A percentile compares a stretch with the other conserved stretches of the same genome.
Conservation (phyloP, 495 filamentous ascomycete species). For the Penicillium riverlandense region DNA sequence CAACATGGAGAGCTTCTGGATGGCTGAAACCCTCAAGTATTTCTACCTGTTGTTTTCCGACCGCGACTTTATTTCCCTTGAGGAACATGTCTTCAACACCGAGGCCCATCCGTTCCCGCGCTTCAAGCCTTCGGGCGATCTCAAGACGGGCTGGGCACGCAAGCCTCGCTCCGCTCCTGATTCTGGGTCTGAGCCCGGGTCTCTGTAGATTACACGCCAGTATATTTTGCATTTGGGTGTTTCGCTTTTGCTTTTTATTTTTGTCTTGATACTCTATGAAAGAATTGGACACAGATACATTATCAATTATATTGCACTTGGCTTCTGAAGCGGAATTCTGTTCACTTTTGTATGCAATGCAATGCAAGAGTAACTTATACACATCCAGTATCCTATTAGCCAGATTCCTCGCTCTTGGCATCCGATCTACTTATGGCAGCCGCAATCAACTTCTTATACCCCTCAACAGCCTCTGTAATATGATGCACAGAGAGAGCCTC, state of each 20-base stretch:
- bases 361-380: too few species aligned
- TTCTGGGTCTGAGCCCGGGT: too few species aligned
- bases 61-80: slow-evolving; percentile 72
- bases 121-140: slow-evolving; percentile 69
- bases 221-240: too few species aligned
- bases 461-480: slow-evolving; percentile 59
- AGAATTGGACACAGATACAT: too few species aligned
- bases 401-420: too few species aligned
- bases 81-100: slow-evolving; percentile 87
- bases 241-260: background rate
- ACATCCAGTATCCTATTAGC: too few species aligned
- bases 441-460: slow-evolving; percentile 63
- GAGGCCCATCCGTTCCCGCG: slow-evolving; percentile 89
- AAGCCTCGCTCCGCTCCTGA: slow-evolving; percentile 37
- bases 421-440: slow-evolving; percentile 43
- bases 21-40: slow-evolving; percentile 97
- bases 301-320: too few species aligned
- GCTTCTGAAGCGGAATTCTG: too few species aligned
- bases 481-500: slow-evolving; percentile 69
- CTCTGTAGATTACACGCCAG: too few species aligned
- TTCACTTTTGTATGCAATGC: too few species aligned
- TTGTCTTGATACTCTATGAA: too few species aligned
- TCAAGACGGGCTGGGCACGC: slow-evolving; percentile 84
- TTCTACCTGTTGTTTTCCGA: slow-evolving; percentile 92
- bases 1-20: slow-evolving; percentile 95